Conservation (phyloP, 345 rosid species). For the Draba incana region DNA sequence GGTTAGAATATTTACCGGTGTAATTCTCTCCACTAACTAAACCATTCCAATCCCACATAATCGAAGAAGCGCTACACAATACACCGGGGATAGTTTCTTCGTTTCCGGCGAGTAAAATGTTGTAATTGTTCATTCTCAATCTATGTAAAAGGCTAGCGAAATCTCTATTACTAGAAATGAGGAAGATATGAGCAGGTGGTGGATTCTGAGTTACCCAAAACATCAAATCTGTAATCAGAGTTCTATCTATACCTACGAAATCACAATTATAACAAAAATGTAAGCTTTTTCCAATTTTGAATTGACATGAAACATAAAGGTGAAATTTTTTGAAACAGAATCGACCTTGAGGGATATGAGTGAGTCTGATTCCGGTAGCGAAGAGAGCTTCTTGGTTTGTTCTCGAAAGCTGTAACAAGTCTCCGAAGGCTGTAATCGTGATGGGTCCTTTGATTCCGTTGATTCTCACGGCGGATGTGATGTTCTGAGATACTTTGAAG, state of each 20-base stretch:
- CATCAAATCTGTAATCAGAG: constrained; percentile 73
- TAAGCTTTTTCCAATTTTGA: neutral
- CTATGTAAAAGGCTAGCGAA: constrained; percentile 68
- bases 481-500: constrained; percentile 53
- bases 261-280: neutral
- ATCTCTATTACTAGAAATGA: constrained; percentile 76
- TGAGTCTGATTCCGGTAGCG: constrained; percentile 67
- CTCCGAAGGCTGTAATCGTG: constrained; percentile 82
- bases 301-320: neutral
- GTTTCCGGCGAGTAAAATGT: constrained; percentile 71
- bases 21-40: constrained; percentile 56
- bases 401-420: constrained; percentile 66
- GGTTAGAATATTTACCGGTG: constrained; percentile 67
- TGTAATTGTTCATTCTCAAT: constrained; percentile 88
- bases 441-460: constrained; percentile 83
- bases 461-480: constrained; percentile 66
- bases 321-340: neutral
- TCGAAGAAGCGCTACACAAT: constrained; percentile 87
- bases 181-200: constrained; percentile 89
- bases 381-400: constrained; percentile 75
- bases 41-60: constrained; percentile 85
- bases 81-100: constrained; percentile 50
- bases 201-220: constrained; percentile 85
- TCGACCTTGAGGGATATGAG: constrained; percentile 75
- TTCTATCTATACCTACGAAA: constrained; percentile 70